Percentiles rank a stretch among this genome's conserved stretches.
phyloP scores from a whole-genome alignment of 495 filamentous ascomycete genomes.

The Copromyces sp. region DNA sequence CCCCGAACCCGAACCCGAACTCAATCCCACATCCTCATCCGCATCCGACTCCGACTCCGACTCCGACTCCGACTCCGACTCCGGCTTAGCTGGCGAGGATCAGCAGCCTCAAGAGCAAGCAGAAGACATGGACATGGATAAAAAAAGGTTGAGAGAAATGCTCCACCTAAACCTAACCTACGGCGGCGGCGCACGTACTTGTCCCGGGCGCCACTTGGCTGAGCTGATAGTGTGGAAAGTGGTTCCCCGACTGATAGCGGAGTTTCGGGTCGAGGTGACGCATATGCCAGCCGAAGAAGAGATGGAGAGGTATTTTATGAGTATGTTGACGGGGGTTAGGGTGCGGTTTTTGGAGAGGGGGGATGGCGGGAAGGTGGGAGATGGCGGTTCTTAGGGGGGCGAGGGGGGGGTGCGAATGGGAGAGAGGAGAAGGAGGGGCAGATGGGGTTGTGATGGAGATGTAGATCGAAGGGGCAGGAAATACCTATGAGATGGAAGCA shows the following conservation, averaged over 20 bases:
- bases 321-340: conserved; percentile 29
- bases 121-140: conserved; percentile 9
- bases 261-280: conserved; percentile 40
- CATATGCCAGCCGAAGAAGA: conserved; percentile 13
- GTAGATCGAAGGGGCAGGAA: not conserved
- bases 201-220: conserved; percentile 58
- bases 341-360: conserved; percentile 11
- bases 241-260: conserved; percentile 47
- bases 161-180: conserved; percentile 36
- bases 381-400: not conserved
- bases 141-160: conserved; percentile 29
- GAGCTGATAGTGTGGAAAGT: conserved; percentile 56
- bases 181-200: conserved; percentile 55
- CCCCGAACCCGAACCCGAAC: not conserved
- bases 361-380: not conserved
- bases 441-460: too few species aligned
- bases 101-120: not conserved
- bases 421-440: not conserved
- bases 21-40: not conserved
- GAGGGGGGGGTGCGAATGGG: not conserved
- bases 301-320: conserved; percentile 26
- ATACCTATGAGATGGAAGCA: too few species aligned
- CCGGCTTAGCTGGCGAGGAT: not conserved
- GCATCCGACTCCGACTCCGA: not conserved
- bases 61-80: too few species aligned